Percentiles rank a stretch among this genome's conserved stretches.
These are phyloP conservation scores for Penicillium sp. DNA, from an alignment of 2,329 filamentous ascomycete genomes.

Conservation along the genomic window DNA sequence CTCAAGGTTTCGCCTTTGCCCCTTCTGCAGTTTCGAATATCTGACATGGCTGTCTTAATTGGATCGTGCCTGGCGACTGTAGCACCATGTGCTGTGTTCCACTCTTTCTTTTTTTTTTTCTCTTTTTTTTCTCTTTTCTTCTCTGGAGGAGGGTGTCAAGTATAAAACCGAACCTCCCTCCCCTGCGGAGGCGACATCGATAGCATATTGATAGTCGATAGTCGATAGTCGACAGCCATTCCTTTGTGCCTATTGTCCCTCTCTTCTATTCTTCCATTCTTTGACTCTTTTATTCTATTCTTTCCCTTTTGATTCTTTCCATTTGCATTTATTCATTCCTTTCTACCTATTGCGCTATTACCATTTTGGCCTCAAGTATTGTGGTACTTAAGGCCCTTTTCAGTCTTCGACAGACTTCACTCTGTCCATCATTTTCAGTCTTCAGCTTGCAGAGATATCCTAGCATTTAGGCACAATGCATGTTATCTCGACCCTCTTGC, in stretches of 20 bases:
- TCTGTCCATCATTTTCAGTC: conserved; percentile 6
- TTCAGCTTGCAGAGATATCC: conserved; percentile 6
- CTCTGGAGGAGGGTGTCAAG: background rate
- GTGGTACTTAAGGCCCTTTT: conserved; percentile 2
- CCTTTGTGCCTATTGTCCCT: conserved; percentile 17
- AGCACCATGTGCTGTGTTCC: conserved; percentile 20
- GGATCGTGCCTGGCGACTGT: conserved; percentile 30
- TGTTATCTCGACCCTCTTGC: conserved; percentile 27
- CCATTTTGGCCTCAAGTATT: conserved; percentile 1
- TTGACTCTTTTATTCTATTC: conserved; percentile 13
- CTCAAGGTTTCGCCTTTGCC: conserved; percentile 22
- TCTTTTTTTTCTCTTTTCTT: conserved; percentile 3
- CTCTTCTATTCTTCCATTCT: conserved; percentile 4
- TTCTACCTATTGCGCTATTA: background rate
- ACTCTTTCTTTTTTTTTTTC: conserved; percentile 8
- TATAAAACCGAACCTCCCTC: background rate
- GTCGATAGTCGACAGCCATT: conserved; percentile 8
- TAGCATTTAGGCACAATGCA: conserved; percentile 26
- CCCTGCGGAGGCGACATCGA: background rate
- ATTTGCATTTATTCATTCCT: conserved; percentile 8
- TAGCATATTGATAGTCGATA: background rate
- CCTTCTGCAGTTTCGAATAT: conserved; percentile 17
- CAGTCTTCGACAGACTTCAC: conserved; percentile 20
- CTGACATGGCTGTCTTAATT: conserved; percentile 27
- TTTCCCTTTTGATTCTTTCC: conserved; percentile 9